Percentiles rank a stretch among this genome's conserved stretches.
Evolutionary conservation across 2,329 filamentous ascomycete genomes (phyloP).

Genomic region (Aspergillus unguis): DNA sequence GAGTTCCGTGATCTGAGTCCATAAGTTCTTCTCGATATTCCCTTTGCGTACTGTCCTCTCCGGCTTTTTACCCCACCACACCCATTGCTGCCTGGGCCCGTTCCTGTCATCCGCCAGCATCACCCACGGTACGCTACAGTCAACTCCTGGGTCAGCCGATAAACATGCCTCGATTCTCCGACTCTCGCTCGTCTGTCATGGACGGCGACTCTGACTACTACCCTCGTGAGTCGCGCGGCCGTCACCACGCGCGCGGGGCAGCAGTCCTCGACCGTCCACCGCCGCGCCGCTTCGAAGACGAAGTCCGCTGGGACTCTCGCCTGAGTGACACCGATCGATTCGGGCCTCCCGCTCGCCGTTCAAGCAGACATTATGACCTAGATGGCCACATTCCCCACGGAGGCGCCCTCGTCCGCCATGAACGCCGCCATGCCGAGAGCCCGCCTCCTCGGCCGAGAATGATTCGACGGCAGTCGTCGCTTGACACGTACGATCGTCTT

Average conservation of each 20-base stretch:
- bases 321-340: conserved; percentile 42
- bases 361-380: conserved; percentile 38
- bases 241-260: conserved; percentile 35
- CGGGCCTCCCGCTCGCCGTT: conserved; percentile 41
- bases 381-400: conserved; percentile 45
- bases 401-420: conserved; percentile 55
- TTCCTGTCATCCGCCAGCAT: conserved; percentile 34
- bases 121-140: conserved; percentile 34
- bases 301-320: conserved; percentile 42
- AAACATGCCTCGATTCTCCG: conserved; percentile 38
- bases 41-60: background rate
- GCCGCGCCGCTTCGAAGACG: conserved; percentile 33
- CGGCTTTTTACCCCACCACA: conserved; percentile 17
- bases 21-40: background rate
- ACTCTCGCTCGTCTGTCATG: conserved; percentile 34
- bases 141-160: conserved; percentile 14
- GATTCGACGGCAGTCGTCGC: conserved; percentile 77
- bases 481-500: conserved; percentile 84
- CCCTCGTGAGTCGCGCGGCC: conserved; percentile 43
- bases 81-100: conserved; percentile 22
- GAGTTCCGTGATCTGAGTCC: background rate
- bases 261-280: conserved; percentile 35
- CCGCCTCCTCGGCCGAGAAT: conserved; percentile 62
- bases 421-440: conserved; percentile 56
- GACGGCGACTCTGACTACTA: conserved; percentile 44